phyloP scores from a whole-genome alignment of 2,329 filamentous ascomycete genomes.

The Aspergillus transmontanensis region DNA sequence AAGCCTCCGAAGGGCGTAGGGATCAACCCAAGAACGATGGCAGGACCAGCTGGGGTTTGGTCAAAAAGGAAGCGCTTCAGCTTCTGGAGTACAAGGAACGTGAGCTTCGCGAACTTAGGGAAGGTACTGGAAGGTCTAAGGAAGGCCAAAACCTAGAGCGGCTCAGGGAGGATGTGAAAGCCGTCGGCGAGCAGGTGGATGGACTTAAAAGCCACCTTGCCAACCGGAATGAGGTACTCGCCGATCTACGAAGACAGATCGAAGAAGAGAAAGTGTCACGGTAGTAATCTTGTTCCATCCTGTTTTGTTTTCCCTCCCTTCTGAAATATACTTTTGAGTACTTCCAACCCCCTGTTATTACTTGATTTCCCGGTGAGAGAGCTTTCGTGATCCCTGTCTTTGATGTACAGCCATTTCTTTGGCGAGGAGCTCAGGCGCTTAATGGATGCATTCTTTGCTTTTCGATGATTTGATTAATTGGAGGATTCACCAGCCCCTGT shows the following conservation, averaged over 20 bases:
- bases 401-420: constrained; percentile 36
- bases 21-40: constrained; percentile 61
- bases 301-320: constrained; percentile 9
- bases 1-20: constrained; percentile 66
- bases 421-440: constrained; percentile 37
- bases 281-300: constrained; percentile 21
- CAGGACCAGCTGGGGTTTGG: constrained; percentile 81
- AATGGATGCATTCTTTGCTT: constrained; percentile 26
- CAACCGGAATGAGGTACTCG: constrained; percentile 73
- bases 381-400: constrained; percentile 19
- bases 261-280: constrained; percentile 75
- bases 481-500: constrained; percentile 2
- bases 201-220: constrained; percentile 81
- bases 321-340: constrained; percentile 14
- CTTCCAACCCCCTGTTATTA: constrained; percentile 12
- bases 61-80: constrained; percentile 93
- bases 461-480: constrained; percentile 11
- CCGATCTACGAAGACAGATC: constrained; percentile 77
- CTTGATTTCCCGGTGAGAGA: constrained; percentile 7
- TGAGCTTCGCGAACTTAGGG: constrained; percentile 72
- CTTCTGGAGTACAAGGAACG: constrained; percentile 90
- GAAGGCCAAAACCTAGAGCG: constrained; percentile 73
- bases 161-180: constrained; percentile 81
- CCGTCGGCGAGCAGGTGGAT: constrained; percentile 92
- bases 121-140: constrained; percentile 57